Evolutionary conservation across 495 filamentous ascomycete genomes (phyloP).

Genomic region (Xeromyces bisporus): DNA sequence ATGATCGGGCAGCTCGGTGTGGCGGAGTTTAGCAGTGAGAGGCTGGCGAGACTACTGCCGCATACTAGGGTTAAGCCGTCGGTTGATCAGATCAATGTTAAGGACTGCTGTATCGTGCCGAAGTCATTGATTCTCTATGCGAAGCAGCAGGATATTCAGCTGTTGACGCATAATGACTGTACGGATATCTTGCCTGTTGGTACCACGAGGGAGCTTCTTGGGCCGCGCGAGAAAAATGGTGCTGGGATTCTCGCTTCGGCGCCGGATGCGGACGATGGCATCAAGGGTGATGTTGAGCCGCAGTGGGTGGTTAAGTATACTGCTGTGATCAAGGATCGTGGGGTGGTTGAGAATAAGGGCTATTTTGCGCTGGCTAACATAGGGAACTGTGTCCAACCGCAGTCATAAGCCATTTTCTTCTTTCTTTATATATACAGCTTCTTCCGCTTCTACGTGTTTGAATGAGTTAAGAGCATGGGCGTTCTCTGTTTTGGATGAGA

Average conservation of each 20-base stretch:
- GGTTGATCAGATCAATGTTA: conserved; percentile 93
- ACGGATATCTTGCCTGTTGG: conserved; percentile 76
- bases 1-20: conserved; percentile 61
- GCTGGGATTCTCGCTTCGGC: conserved; percentile 47
- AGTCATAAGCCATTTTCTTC: conserved; percentile 5
- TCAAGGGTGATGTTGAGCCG: conserved; percentile 63
- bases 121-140: conserved; percentile 73
- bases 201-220: conserved; percentile 67
- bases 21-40: conserved; percentile 76
- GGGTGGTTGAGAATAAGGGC: conserved; percentile 95
- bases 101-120: conserved; percentile 91
- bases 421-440: too few species aligned
- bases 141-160: conserved; percentile 66
- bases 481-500: too few species aligned
- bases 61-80: conserved; percentile 54
- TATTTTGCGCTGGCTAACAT: conserved; percentile 80
- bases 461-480: too few species aligned
- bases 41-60: conserved; percentile 49
- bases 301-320: conserved; percentile 98
- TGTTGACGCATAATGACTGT: conserved; percentile 89
- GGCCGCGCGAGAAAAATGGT: conserved; percentile 41
- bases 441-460: conserved; percentile 1
- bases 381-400: conserved; percentile 22
- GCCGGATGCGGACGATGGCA: conserved; percentile 24
- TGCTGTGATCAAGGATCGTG: conserved; percentile 88